Conservation (phyloP, 2,329 filamentous ascomycete genomes). For the Colletotrichum karsti region DNA sequence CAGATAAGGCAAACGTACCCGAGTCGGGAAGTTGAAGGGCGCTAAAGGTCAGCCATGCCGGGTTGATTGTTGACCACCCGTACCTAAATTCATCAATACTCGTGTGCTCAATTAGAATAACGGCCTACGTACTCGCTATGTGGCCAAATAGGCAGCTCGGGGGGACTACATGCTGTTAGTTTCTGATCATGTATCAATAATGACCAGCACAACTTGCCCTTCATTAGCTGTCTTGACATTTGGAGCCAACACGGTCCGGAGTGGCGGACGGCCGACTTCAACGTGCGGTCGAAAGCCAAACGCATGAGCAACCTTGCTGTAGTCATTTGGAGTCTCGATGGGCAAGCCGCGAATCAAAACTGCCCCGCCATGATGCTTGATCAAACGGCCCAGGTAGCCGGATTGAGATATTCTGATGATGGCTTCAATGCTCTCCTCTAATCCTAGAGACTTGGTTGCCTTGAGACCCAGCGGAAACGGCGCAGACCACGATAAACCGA, state of each 20-base stretch:
- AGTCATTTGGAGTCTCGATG: constrained; percentile 40
- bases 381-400: constrained; percentile 35
- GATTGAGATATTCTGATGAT: constrained; percentile 32
- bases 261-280: constrained; percentile 43
- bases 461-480: constrained; percentile 35
- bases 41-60: constrained; percentile 44
- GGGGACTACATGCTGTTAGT: constrained; percentile 31
- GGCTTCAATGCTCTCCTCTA: constrained; percentile 27
- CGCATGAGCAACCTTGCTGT: constrained; percentile 42
- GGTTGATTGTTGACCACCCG: constrained; percentile 46
- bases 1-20: constrained; percentile 36
- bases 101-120: neutral
- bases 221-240: constrained; percentile 48
- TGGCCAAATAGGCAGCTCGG: constrained; percentile 48
- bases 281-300: constrained; percentile 43
- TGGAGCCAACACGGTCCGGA: constrained; percentile 40
- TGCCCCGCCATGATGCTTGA: constrained; percentile 41
- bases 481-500: constrained; percentile 33
- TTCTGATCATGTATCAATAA: no score
- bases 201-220: constrained; percentile 32
- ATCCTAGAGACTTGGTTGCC: neutral
- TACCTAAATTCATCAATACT: constrained; percentile 30
- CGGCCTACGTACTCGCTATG: constrained; percentile 38
- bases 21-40: constrained; percentile 27
- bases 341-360: constrained; percentile 42